Evolutionary conservation across 1,139 yeast species (phyloP).

Genomic region (Schizosaccharomyces versatilis): DNA sequence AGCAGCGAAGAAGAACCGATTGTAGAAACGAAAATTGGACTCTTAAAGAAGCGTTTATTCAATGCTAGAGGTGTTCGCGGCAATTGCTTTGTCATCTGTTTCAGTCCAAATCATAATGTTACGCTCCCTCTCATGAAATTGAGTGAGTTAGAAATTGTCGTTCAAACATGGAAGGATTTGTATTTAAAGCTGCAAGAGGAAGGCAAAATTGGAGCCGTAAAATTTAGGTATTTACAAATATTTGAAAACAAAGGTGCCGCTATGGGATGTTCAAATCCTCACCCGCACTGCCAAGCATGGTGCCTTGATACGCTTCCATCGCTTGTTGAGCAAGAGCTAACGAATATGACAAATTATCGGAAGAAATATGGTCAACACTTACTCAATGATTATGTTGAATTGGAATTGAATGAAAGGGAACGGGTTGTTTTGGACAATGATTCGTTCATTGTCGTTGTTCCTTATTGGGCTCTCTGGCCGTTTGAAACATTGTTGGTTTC

Average conservation of each 20-base stretch:
- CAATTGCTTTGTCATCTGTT: conserved; percentile 49
- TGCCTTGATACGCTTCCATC: conserved; percentile 44
- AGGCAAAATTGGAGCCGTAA: conserved; percentile 21
- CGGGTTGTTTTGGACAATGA: conserved; percentile 41
- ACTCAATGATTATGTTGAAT: conserved; percentile 40
- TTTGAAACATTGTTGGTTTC: conserved; percentile 46
- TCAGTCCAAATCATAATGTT: conserved; percentile 47
- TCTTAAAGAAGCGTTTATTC: background rate
- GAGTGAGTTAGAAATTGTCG: conserved; percentile 26
- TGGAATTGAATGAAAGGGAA: conserved; percentile 25
- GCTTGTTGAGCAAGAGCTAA: conserved; percentile 41
- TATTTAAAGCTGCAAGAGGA: conserved; percentile 22
- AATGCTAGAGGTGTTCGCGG: conserved; percentile 35
- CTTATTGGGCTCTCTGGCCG: conserved; percentile 75
- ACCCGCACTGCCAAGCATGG: conserved; percentile 66
- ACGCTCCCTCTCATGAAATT: conserved; percentile 42
- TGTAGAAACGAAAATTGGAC: background rate
- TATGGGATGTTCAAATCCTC: conserved; percentile 70
- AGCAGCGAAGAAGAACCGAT: background rate
- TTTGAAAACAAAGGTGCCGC: conserved; percentile 62
- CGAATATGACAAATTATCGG: conserved; percentile 29
- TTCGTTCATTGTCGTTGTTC: conserved; percentile 47
- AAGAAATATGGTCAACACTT: conserved; percentile 27
- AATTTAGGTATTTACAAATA: conserved; percentile 40
- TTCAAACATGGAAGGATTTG: conserved; percentile 38